Conservation (phyloP, 225 moss, liverwort and hornwort species). For the Bryum argenteum region DNA sequence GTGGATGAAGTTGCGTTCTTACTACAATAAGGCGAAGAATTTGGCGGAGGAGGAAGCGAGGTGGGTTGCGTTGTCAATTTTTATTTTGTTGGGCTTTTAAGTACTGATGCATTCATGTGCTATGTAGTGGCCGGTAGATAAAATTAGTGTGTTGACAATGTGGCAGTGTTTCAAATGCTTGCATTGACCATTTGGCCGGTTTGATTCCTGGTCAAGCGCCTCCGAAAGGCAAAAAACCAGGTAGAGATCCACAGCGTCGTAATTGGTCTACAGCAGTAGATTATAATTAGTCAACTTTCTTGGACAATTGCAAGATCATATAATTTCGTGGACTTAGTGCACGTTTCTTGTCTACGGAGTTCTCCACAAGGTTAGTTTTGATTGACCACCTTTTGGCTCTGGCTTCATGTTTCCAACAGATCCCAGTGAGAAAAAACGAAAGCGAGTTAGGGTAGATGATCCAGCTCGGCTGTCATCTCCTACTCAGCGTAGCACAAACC, state of each 20-base stretch:
- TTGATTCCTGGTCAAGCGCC: slow-evolving; percentile 39
- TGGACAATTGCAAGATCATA: background rate
- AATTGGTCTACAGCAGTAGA: background rate
- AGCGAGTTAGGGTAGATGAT: slow-evolving; percentile 75
- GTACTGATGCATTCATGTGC: background rate
- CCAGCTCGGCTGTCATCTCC: slow-evolving; percentile 76
- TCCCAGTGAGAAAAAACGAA: slow-evolving; percentile 76
- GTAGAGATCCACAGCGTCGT: slow-evolving; percentile 14
- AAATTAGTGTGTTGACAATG: slow-evolving; percentile 17
- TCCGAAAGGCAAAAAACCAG: slow-evolving; percentile 65
- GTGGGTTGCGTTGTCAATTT: slow-evolving; percentile 4
- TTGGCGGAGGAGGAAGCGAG: slow-evolving; percentile 77
- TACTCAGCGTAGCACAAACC: slow-evolving; percentile 60
- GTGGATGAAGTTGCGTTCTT: slow-evolving; percentile 57
- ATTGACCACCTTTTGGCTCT: slow-evolving; percentile 22
- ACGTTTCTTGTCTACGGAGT: slow-evolving; percentile 3
- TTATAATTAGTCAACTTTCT: background rate
- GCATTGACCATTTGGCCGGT: slow-evolving; percentile 25
- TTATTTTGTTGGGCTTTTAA: background rate
- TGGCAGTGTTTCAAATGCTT: slow-evolving; percentile 43
- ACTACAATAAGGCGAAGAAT: slow-evolving; percentile 59
- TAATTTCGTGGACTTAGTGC: background rate
- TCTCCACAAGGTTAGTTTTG: slow-evolving; percentile 20
- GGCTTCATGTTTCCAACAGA: slow-evolving; percentile 29
- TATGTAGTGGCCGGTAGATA: background rate